These are phyloP conservation scores for Teunomyces panamensis DNA, from an alignment of 805 yeast species.

Conservation along the genomic window DNA sequence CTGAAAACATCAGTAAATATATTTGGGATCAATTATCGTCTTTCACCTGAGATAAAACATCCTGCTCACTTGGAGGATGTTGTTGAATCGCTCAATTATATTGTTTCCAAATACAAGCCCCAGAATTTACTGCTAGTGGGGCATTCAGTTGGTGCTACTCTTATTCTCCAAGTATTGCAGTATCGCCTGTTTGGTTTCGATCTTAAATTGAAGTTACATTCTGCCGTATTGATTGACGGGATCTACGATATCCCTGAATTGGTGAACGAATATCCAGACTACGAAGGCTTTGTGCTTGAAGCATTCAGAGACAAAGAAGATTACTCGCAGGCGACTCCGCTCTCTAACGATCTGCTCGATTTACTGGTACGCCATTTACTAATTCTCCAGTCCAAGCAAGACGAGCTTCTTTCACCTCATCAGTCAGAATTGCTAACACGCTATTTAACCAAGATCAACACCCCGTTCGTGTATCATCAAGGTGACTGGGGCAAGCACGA, in stretches of 20 bases:
- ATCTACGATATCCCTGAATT: conserved; percentile 56
- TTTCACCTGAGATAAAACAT: conserved; percentile 59
- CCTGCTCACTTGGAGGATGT: conserved; percentile 65
- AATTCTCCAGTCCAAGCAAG: conserved; percentile 60
- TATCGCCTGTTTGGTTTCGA: conserved; percentile 12
- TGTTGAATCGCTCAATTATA: conserved; percentile 35
- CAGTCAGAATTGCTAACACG: conserved; percentile 46
- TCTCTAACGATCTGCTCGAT: conserved; percentile 11
- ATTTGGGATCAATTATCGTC: conserved; percentile 55
- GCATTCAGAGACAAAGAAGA: conserved; percentile 44
- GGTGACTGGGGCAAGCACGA: conserved; percentile 61
- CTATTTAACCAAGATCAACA: conserved; percentile 24
- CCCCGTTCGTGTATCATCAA: conserved; percentile 8
- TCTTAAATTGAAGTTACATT: background rate
- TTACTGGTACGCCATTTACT: conserved; percentile 17
- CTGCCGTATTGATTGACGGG: conserved; percentile 58
- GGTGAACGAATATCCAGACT: conserved; percentile 59
- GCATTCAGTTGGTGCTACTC: conserved; percentile 80
- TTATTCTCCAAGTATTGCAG: conserved; percentile 52
- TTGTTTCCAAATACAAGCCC: conserved; percentile 20
- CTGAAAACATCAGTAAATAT: conserved; percentile 12
- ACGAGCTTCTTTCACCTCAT: conserved; percentile 56
- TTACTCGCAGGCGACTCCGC: conserved; percentile 24
- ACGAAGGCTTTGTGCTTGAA: conserved; percentile 52
- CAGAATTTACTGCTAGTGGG: conserved; percentile 45